Evolutionary conservation across 768 basidiomycete genomes (phyloP), one percentile per base, ranked within the genome.

Genomic region (Phylloporus sp.): DNA sequence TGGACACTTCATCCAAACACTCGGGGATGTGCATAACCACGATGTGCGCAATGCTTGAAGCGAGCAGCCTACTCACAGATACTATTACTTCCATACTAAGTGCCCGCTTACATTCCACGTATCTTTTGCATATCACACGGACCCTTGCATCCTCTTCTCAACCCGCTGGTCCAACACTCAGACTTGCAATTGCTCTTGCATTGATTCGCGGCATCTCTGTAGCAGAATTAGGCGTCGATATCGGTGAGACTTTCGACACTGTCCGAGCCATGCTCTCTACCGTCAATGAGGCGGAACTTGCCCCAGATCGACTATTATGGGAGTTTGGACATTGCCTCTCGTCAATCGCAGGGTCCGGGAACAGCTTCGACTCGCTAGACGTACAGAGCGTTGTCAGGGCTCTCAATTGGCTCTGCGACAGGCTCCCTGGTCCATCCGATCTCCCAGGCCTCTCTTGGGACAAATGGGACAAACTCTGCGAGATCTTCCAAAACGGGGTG

Each of bases 381-480:
- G 51, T 58, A 34, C 71, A 73, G 18, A 69, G 61, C 1, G 73
- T 80, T 13, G 60, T 82, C 16, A 64, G 72, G 5, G 68, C 80
- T 2, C 70, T 87, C n/a, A 70, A 75, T 47, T 86, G 84, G 83
- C 70, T 84, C n/a, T 59, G 72, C 12, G 64, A 71, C 5, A 76
- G 78, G 39, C 70, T 70, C 6, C 70, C 75, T 7, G 62, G 72
- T 41, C 75, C 73, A 36, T 70, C 80, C 16, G 73, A 74, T 20
- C 71, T 87, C 9, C 72, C 66, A 11, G 78, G 79, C 9, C 72
- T 86, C 47, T 73, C 78, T 5, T 55, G 65, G 39, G 73, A 79
- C 20, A 73, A 70, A 0, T 78, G 82, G 57, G 63, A 72, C 7
- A 67, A 71, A 15, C 68, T 87, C 10, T 81, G 75, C 47, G 73